Evolutionary conservation across 176 grass and related monocot genomes (phyloP), one percentile per base, ranked within the genome.

Genomic region (Juncus inflexus): DNA sequence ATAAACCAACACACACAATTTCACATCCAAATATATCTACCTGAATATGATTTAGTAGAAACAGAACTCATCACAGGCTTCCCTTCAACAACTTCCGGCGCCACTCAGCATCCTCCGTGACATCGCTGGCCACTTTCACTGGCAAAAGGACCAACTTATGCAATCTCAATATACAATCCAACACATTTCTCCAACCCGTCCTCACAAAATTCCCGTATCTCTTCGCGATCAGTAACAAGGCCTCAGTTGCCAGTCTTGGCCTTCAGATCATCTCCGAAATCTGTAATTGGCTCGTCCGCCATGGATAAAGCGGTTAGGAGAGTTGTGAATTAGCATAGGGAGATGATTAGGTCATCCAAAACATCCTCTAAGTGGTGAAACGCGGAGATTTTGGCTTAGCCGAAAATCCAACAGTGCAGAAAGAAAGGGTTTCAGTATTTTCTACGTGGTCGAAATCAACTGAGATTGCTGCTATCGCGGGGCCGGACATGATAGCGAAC

Each of bases 401-500:
- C 66, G 90, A 74, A 83, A 99, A 94, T 36, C 95, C 89, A 76
- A 94, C 89, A 64, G 89, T 67, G 55, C 89, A 99, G 15, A 80
- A 81, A 19, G 86, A 77, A 39, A 99, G 50, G 52, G 86, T 68
- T 51, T 94, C 95, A 73, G 88, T 83, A 80, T 90, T 81, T 80
- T 99, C 95, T 0, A 85, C 90, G 80, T 94, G 83, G 82, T 99
- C 95, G 73, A 99, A 94, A 50, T 94, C 89, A 39, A 94, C 83
- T n/a, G 95, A 83, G 79, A 99, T 86, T 12, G 95, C 95, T 53
- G 95, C 95, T 76, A 99, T 94, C 16, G 89, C 91, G 72, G 95
- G 95, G 6, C 95, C 89, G 50, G 95, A 99, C 95, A 99, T 99
- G 63, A 94, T 85, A 41, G 89, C 77, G 73, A 99, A 99, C 89